Evolutionary conservation across 2,329 filamentous ascomycete species (phyloP), one percentile per base, ranked within the genome.

Genomic region (Cercospora sp.): DNA sequence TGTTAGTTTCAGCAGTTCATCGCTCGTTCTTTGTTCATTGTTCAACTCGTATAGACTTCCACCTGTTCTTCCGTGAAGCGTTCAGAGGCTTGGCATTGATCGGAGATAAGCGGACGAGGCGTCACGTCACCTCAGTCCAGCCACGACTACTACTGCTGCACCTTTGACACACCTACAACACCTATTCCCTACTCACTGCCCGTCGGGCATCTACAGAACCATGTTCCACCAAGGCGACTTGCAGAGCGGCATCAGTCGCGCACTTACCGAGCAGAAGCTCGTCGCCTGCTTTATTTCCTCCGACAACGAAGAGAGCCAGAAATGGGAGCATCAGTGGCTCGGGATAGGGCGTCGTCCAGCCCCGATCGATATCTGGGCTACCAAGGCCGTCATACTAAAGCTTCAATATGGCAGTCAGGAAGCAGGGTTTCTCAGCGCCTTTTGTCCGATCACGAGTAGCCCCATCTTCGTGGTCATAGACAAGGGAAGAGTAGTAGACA

Each of bases 161-260:
- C 18, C 28, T 20, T 28, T 16, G 26, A 59, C n/a, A 26, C 61
- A 53, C 61, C 23, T 63, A 48, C 31, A 31, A 31, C 42, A 33
- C 30, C 42, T 31, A 63, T 63, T 33, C 45, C 30, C 40, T 63
- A 28, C 26, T 18, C 18, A 6, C 36, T 30, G 23, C 31, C 9
- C 20, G 51, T 20, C 26, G 30, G 7, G 28, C 12, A 20, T 26
- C 45, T 9, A 30, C 60, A 8, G 30, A n/a, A 51, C 70, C 51
- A 94, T 97, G 90, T 97, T 97, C 80, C 94, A 93, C 78, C 76
- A 89, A 68, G 94, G 93, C 18, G 89, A 88, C 69, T 81, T 97
- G 20, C 91, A 96, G 75, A 90, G 90, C 75, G 94, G 92, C 67
- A 96, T 97, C 73, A 85, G 87, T 33, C 83, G 87, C 20, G 93